Evolutionary conservation across 2,329 filamentous ascomycete species (phyloP).

Genomic region (Fusarium anthophilum): DNA sequence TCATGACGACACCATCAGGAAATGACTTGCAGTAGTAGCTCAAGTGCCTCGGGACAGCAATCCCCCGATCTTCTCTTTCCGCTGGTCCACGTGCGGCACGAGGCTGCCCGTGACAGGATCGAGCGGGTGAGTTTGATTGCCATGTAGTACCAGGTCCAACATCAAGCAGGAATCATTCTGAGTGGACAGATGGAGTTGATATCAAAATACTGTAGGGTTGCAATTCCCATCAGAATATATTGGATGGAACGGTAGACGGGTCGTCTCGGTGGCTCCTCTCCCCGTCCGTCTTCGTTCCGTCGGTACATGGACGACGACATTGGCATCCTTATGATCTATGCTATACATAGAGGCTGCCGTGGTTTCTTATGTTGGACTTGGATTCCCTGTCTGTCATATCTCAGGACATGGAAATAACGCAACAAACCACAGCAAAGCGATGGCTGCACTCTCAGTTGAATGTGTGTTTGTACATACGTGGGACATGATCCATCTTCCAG

Average conservation of each 20-base stretch:
- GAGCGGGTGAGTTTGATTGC: conserved; percentile 30
- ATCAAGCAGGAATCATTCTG: background rate
- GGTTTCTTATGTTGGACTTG: background rate
- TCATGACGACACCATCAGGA: conserved; percentile 17
- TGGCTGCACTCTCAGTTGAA: background rate
- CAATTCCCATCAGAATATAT: background rate
- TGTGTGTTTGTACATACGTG: background rate
- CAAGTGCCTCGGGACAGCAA: conserved; percentile 1
- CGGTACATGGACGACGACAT: background rate
- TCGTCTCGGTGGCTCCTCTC: conserved; percentile 1
- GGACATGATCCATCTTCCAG: background rate
- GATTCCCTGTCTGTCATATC: background rate
- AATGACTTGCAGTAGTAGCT: conserved; percentile 40
- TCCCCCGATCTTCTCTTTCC: background rate
- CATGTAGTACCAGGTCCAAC: background rate
- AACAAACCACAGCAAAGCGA: conserved; percentile 4
- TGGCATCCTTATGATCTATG: background rate
- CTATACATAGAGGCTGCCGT: background rate
- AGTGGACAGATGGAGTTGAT: background rate
- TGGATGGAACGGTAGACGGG: background rate
- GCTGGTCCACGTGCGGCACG: conserved; percentile 22
- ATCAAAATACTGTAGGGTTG: background rate
- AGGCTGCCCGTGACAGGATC: conserved; percentile 27
- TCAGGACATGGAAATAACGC: background rate
- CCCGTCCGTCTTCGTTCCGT: background rate